Percentiles rank a stretch among this genome's conserved stretches.
Conservation (phyloP, 805 yeast genomes). For the Candida mattraensis region DNA sequence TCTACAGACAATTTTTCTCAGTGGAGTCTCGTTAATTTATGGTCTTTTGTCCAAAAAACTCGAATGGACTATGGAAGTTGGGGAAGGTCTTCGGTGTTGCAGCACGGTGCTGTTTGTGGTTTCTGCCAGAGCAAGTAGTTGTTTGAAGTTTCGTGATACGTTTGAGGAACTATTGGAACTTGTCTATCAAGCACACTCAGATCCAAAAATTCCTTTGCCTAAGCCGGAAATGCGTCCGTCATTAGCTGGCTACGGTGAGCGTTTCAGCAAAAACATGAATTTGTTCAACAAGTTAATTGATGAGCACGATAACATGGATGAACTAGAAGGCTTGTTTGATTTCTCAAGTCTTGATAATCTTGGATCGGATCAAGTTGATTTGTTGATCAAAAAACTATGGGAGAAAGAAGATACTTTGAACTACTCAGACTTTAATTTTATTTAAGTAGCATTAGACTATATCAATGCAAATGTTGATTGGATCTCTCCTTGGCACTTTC, state of each 20-base stretch:
- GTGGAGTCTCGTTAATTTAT: constrained; percentile 20
- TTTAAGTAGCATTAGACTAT: too few relatives aligned
- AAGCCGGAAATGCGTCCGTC: too few relatives aligned
- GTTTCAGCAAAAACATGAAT: constrained; percentile 8
- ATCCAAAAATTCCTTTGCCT: not conserved
- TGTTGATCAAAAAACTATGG: constrained; percentile 10
- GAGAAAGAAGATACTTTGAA: constrained; percentile 1
- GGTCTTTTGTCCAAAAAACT: constrained; percentile 18
- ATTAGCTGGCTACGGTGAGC: constrained; percentile 1
- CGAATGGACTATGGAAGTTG: constrained; percentile 13
- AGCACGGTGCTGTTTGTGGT: constrained; percentile 17
- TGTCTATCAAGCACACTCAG: constrained; percentile 3
- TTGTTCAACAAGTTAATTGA: constrained; percentile 11
- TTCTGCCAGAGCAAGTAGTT: constrained; percentile 17
- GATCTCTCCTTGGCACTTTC: constrained; percentile 8
- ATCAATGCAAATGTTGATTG: not conserved
- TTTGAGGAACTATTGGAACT: constrained; percentile 18
- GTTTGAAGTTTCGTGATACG: constrained; percentile 16
- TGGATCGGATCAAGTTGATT: constrained; percentile 11
- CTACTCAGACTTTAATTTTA: constrained; percentile 6
- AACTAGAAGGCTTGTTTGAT: constrained; percentile 11
- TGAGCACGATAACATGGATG: constrained; percentile 2
- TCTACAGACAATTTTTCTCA: constrained; percentile 18
- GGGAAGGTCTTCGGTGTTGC: constrained; percentile 17
- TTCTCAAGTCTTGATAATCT: constrained; percentile 12